Evolutionary conservation across 2,329 filamentous ascomycete genomes (phyloP), one percentile per base, ranked within the genome.

Genomic region (Tolypocladium endophyticum): DNA sequence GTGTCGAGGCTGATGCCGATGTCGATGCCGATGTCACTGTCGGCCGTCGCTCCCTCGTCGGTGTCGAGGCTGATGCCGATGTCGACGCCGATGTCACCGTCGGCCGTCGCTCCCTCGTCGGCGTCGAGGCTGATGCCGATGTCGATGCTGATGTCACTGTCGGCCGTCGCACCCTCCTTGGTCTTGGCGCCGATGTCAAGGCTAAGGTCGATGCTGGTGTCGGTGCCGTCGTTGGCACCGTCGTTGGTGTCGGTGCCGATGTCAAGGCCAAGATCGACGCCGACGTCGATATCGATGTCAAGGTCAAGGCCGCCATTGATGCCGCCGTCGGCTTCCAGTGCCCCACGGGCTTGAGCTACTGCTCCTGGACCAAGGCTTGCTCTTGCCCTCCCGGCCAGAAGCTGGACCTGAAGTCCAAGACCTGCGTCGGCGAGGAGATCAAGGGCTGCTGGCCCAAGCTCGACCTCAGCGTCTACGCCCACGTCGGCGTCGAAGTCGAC

Each of bases 351-450:
- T 74, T 74, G 73, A 62, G 57, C 64, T 75, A 75, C 70, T 71
- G 69, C 66, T 67, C 69, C 61, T 75, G 73, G 73, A 70, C 68
- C 61, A 70, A 70, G 64, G 59, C 77, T 38, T 81, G 79, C 68
- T 67, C 77, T 20, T 79, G 78, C 61, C 62, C 72, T 18, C 72
- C 75, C 18, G 77, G 76, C 60, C 71, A 75, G 67, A 67, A 70
- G 59, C 73, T 72, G 61, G 74, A 79, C 52, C 61, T 71, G 53
- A 60, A 65, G 53, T 58, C 62, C 57, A 64, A 62, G 59, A 33
- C 39, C 52, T 75, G 73, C 61, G 50, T 61, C 30, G 73, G 73
- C 55, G 58, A 58, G 23, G 53, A 58, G 55, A 61, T 68, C 47
- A 61, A 38, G 2, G 72, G 73, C 58, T 67, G 69, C 61, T 75